These are phyloP conservation scores for Ilex asprella DNA, from an alignment of 257 asterid genomes.

Conservation along the genomic window DNA sequence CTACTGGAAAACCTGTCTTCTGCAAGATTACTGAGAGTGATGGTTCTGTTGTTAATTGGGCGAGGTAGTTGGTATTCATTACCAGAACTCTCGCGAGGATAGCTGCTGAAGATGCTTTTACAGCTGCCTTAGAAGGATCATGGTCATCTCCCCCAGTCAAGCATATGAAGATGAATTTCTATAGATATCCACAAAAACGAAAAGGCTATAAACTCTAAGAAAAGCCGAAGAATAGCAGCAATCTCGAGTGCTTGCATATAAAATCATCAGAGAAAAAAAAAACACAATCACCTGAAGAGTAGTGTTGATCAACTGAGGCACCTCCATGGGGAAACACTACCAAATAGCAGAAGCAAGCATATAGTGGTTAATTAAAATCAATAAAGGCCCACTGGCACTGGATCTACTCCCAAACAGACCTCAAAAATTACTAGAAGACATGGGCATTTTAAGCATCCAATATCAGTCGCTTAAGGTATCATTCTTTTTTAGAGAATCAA, in stretches of 20 bases:
- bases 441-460: conserved; percentile 2
- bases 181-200: conserved; percentile 18
- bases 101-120: conserved; percentile 78
- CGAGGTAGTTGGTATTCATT: conserved; percentile 82
- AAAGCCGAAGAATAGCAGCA: conserved; percentile 1
- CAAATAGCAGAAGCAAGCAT: conserved; percentile 23
- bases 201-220: conserved; percentile 6
- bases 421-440: not conserved
- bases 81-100: conserved; percentile 88
- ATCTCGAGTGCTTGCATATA: not conserved
- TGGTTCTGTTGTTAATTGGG: conserved; percentile 80
- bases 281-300: conserved; percentile 54
- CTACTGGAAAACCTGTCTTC: conserved; percentile 65
- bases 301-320: conserved; percentile 74
- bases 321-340: conserved; percentile 91
- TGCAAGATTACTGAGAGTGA: conserved; percentile 59
- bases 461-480: not conserved
- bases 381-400: conserved; percentile 5
- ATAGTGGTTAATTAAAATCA: conserved; percentile 11
- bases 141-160: conserved; percentile 84
- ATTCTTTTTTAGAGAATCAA: too few relatives aligned
- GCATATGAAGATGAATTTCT: conserved; percentile 80
- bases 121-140: conserved; percentile 78
- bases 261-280: conserved; percentile 8
- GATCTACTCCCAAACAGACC: conserved; percentile 4